Percentiles rank a stretch among this genome's conserved stretches.
Evolutionary conservation across 2,329 filamentous ascomycete genomes (phyloP).

Genomic region (Colletotrichum scovillei): DNA sequence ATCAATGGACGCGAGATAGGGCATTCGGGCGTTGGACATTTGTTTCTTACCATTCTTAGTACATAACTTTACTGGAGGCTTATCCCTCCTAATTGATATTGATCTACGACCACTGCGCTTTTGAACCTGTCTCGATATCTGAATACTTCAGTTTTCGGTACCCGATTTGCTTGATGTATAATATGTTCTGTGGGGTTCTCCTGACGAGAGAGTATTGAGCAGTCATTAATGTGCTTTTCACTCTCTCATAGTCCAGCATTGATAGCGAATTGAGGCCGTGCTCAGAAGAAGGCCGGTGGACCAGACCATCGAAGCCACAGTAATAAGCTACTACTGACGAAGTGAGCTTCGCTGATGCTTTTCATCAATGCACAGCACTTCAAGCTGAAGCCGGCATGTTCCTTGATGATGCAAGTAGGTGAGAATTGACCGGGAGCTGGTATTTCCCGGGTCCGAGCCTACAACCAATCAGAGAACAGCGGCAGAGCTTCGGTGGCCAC

Average conservation of each 20-base stretch:
- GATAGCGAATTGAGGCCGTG: too few relatives aligned
- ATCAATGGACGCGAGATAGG: neutral
- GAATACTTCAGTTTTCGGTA: too few relatives aligned
- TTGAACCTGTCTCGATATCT: neutral
- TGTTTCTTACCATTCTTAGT: slow-evolving; percentile 15
- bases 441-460: neutral
- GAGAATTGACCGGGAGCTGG: neutral
- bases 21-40: slow-evolving; percentile 11
- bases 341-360: too few relatives aligned
- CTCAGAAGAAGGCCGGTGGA: too few relatives aligned
- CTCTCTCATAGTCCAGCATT: too few relatives aligned
- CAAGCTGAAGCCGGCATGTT: neutral
- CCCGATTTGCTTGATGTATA: neutral
- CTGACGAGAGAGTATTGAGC: too few relatives aligned
- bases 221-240: too few relatives aligned
- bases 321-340: too few relatives aligned
- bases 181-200: neutral
- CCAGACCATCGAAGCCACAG: too few relatives aligned
- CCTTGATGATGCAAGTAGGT: neutral
- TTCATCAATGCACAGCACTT: neutral
- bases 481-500: slow-evolving; percentile 26
- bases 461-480: slow-evolving; percentile 5
- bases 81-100: slow-evolving; percentile 13
- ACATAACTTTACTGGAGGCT: slow-evolving; percentile 20
- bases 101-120: neutral